A percentile compares a stretch with the other conserved stretches of the same genome.
Conservation (phyloP, 2,329 filamentous ascomycete species). For the Monilinia fructigena region DNA sequence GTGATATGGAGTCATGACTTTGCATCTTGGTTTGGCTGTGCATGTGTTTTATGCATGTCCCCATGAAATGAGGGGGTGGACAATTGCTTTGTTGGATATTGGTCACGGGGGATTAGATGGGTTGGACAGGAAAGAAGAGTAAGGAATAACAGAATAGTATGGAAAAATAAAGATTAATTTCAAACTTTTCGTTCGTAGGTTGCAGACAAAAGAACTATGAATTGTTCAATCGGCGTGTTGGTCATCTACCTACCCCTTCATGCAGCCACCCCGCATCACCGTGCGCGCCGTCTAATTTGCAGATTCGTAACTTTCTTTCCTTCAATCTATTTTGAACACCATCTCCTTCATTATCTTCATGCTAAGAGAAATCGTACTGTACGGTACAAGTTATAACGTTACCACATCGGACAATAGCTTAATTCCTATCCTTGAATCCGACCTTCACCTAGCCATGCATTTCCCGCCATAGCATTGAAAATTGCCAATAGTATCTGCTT, state of each 20-base stretch:
- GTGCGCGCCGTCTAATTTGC: neutral
- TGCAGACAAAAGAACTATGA: neutral
- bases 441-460: too few species aligned
- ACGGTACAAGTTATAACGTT: too few species aligned
- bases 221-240: too few species aligned
- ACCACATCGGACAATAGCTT: neutral
- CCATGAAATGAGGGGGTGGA: neutral
- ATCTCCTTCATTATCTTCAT: neutral
- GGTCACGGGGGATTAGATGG: neutral
- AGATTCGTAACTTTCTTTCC: neutral
- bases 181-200: neutral
- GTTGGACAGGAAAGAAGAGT: neutral
- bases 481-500: neutral
- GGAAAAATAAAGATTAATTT: too few species aligned
- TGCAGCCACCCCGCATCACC: constrained; percentile 19
- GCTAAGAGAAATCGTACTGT: neutral
- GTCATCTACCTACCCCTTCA: neutral
- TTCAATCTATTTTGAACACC: neutral
- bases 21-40: neutral
- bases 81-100: neutral
- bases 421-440: neutral
- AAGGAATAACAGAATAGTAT: too few species aligned
- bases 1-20: neutral
- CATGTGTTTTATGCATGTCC: neutral
- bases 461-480: neutral